Percentiles rank a stretch among this genome's conserved stretches.
These are phyloP conservation scores for Lathyrus oleraceus DNA, from an alignment of 306 rosid species.

Conservation along the genomic window DNA sequence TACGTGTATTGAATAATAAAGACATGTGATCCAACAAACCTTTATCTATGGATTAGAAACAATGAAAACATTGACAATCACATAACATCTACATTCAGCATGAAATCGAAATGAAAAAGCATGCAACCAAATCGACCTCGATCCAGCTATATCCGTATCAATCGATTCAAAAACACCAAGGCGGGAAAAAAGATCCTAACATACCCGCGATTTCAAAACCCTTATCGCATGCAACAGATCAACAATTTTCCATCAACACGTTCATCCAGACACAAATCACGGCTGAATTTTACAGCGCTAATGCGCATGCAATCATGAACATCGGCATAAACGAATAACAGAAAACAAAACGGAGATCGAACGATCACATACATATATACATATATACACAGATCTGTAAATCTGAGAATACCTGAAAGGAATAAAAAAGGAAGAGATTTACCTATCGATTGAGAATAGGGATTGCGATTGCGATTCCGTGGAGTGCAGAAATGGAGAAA, in stretches of 20 bases:
- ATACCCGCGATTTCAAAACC: background rate
- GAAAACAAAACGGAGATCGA: conserved; percentile 2
- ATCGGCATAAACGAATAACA: background rate
- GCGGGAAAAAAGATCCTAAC: background rate
- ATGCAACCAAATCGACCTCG: too few species aligned
- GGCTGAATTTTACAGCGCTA: background rate
- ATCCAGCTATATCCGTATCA: background rate
- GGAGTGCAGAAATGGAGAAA: background rate
- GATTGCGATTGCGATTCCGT: conserved; percentile 4
- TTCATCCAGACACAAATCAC: background rate
- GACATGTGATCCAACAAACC: background rate
- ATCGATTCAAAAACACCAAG: background rate
- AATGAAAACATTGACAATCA: too few species aligned
- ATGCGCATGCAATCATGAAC: background rate
- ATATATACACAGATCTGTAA: conserved; percentile 22
- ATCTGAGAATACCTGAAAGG: background rate
- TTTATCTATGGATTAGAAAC: background rate
- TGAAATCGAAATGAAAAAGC: background rate
- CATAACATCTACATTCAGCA: background rate
- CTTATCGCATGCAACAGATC: background rate
- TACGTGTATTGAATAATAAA: too few species aligned
- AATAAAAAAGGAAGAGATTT: conserved; percentile 12
- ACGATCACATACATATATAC: background rate
- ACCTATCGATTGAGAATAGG: background rate
- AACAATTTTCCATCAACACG: background rate